phyloP scores from a whole-genome alignment of 1,284 basidiomycete species.

The Apiotrichum sp. region DNA sequence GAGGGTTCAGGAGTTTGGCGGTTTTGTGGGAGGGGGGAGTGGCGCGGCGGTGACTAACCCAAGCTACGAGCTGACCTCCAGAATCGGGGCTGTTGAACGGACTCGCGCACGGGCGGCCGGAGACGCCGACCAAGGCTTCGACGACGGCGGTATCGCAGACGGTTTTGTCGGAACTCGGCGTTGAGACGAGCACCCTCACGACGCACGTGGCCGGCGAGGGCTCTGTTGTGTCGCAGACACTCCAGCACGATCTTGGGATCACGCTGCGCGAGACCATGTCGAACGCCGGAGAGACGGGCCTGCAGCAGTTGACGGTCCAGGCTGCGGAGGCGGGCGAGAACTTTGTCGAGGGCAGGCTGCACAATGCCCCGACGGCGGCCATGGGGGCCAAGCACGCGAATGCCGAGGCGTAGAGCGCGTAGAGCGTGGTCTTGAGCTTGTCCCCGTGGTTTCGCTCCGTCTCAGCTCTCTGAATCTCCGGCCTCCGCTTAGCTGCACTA shows the following conservation, averaged over 20 bases:
- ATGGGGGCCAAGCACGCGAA: too few species aligned
- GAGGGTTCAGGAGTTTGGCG: too few species aligned
- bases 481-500: too few species aligned
- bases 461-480: too few species aligned
- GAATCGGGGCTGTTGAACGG: constrained; percentile 1
- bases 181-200: constrained; percentile 13
- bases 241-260: constrained; percentile 31
- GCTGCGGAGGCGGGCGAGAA: constrained; percentile 24
- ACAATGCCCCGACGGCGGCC: too few species aligned
- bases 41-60: neutral
- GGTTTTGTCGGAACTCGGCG: constrained; percentile 1
- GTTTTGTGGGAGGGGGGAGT: too few species aligned
- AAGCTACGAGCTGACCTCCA: neutral
- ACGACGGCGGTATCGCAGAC: constrained; percentile 7
- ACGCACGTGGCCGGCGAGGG: constrained; percentile 13
- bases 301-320: constrained; percentile 32
- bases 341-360: constrained; percentile 10
- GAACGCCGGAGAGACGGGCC: constrained; percentile 39
- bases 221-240: constrained; percentile 21
- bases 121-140: neutral
- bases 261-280: constrained; percentile 32
- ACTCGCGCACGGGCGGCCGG: constrained; percentile 1
- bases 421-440: too few species aligned
- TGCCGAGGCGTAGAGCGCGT: too few species aligned
- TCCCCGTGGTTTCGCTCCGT: too few species aligned